Evolutionary conservation across 2,329 filamentous ascomycete species (phyloP).

Genomic region (Colletotrichum eremochloae): DNA sequence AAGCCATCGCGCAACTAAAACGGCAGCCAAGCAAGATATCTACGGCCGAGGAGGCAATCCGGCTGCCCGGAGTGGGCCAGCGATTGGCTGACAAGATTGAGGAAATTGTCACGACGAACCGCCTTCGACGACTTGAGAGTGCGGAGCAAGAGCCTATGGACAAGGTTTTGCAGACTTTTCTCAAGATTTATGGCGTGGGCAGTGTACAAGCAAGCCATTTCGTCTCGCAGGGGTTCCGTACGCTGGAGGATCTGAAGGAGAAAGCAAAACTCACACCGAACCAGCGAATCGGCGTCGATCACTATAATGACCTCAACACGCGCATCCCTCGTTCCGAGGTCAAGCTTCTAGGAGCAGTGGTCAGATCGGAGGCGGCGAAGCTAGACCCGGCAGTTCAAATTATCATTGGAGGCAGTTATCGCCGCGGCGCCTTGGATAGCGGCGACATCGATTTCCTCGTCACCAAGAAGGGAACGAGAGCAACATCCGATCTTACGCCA

Average conservation of each 20-base stretch:
- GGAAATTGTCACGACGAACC: slow-evolving; percentile 84
- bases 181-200: slow-evolving; percentile 85
- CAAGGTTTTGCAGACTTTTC: slow-evolving; percentile 75
- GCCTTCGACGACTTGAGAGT: slow-evolving; percentile 78
- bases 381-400: slow-evolving; percentile 76
- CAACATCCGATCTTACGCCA: slow-evolving; percentile 68
- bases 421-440: slow-evolving; percentile 79
- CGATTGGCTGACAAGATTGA: slow-evolving; percentile 88
- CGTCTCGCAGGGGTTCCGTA: slow-evolving; percentile 80
- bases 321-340: slow-evolving; percentile 86
- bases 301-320: slow-evolving; percentile 82
- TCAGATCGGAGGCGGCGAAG: slow-evolving; percentile 68
- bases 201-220: slow-evolving; percentile 78
- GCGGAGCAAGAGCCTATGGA: slow-evolving; percentile 77
- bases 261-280: slow-evolving; percentile 75
- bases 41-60: slow-evolving; percentile 77
- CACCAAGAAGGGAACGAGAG: slow-evolving; percentile 72
- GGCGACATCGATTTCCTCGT: slow-evolving; percentile 90
- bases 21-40: slow-evolving; percentile 73
- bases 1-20: slow-evolving; percentile 79
- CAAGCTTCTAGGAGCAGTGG: slow-evolving; percentile 73
- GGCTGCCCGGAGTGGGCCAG: slow-evolving; percentile 76
- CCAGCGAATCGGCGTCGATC: slow-evolving; percentile 82
- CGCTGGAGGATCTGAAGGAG: slow-evolving; percentile 76
- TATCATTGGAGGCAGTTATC: slow-evolving; percentile 86